Evolutionary conservation across 192 early-diverging fungal genomes (phyloP), one percentile per base, ranked within the genome.

Genomic region (Helicostylum pulchrum): DNA sequence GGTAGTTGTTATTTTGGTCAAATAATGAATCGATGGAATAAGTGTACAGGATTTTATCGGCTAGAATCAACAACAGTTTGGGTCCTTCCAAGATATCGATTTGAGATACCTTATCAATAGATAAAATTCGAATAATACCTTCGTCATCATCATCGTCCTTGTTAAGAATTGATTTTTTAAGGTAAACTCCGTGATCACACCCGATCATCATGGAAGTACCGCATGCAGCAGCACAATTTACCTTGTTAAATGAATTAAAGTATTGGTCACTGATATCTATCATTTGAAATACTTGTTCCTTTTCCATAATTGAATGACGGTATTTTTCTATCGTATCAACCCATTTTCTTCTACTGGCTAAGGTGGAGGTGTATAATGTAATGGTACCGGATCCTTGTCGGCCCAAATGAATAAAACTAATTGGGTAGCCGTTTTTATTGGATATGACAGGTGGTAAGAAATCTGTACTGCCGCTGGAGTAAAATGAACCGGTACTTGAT

Each of bases 31-130:
- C 84, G 26, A 87, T 66, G 39, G 81, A 75, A 61, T 82, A 80
- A 14, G 77, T 75, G 34, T 77, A 83, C 47, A 88, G 73, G 32
- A 75, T 76, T 67, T 84, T 87, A 82, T 90, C 93, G 6, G 94
- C 85, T 11, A 96, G 75, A 17, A 97, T 80, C 17, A 94, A 78
- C 58, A 98, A 65, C 34, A 93, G 82, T 30, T 88, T 87, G 60
- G 83, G 81, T n/a, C 90, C 83, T 67, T 88, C 87, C 53, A 97
- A 66, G 42, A 93, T 87, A 69, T 95, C 94, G 45, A 98, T 83
- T 75, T 98, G 95, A 26, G 76, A 81, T 47, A 95, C 87, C 67
- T 86, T 87, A 55, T 94, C 93, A 47, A 92, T 53, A 21, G 79
- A 72, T 14, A 95, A 67, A 34, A 87, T 77, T 47, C 82, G 79